A percentile compares a stretch with the other conserved stretches of the same genome.
phyloP scores from a whole-genome alignment of 805 yeast species.

The Ogataea haglerorum region DNA sequence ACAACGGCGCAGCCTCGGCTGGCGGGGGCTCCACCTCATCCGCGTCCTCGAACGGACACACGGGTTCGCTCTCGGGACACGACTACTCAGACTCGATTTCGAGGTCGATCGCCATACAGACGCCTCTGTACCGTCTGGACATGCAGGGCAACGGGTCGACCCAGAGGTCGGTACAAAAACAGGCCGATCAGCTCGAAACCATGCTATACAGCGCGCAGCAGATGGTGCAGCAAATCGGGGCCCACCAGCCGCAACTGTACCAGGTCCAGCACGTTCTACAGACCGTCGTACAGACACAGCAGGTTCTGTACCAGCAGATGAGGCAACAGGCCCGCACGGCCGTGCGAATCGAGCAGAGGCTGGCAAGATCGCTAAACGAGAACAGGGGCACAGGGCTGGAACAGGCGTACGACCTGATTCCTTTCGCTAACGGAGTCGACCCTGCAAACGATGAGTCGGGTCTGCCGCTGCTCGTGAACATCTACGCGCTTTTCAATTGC shows the following conservation, averaged over 20 bases:
- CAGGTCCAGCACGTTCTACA: constrained; percentile 19
- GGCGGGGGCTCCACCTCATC: constrained; percentile 11
- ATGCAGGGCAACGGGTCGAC: constrained; percentile 10
- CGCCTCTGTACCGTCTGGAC: constrained; percentile 24
- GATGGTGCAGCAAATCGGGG: constrained; percentile 10
- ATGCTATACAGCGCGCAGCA: constrained; percentile 16
- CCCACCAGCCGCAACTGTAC: constrained; percentile 17
- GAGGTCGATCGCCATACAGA: constrained; percentile 21
- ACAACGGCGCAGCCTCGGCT: constrained; percentile 5
- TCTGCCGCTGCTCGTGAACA: constrained; percentile 26
- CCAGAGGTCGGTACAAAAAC: constrained; percentile 7
- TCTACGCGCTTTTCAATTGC: constrained; percentile 26
- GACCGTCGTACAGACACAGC: constrained; percentile 19
- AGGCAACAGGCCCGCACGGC: constrained; percentile 20
- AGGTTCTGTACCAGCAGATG: constrained; percentile 19
- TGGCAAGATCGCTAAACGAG: constrained; percentile 24
- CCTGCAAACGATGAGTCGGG: constrained; percentile 23
- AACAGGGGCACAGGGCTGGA: constrained; percentile 32
- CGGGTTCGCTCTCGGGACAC: constrained; percentile 12
- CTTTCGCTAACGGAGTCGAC: constrained; percentile 25
- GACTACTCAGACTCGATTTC: constrained; percentile 23
- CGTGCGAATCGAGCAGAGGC: constrained; percentile 28
- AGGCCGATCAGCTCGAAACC: constrained; percentile 17
- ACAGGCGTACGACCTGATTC: constrained; percentile 27
- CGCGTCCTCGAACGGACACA: constrained; percentile 15